Evolutionary conservation across 1,284 basidiomycete genomes (phyloP).

Genomic region (Ganoderma meredithae): DNA sequence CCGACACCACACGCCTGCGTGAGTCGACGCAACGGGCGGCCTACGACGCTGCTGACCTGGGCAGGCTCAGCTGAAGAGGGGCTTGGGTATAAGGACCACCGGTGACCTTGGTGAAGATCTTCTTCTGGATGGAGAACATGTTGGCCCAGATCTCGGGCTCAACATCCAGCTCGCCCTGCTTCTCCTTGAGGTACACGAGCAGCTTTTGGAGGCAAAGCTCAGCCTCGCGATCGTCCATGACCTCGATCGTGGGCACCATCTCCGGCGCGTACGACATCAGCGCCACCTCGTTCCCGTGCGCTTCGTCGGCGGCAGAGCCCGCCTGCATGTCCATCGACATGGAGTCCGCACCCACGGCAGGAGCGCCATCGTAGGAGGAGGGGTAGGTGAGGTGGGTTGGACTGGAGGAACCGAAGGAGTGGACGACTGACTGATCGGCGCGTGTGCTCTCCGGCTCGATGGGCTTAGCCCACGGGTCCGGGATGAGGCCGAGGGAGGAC

Average conservation of each 20-base stretch:
- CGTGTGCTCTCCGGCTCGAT: constrained; percentile 11
- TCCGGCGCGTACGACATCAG: constrained; percentile 1
- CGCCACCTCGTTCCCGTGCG: not conserved
- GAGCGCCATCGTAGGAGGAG: constrained; percentile 9
- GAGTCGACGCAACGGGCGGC: not conserved
- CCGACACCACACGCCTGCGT: constrained; percentile 8
- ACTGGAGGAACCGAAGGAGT: constrained; percentile 2
- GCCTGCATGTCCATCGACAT: not conserved
- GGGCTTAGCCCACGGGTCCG: constrained; percentile 16
- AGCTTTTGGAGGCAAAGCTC: constrained; percentile 28
- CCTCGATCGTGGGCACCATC: constrained; percentile 10
- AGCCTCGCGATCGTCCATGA: constrained; percentile 20
- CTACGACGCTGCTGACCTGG: constrained; percentile 14
- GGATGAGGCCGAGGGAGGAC: constrained; percentile 17
- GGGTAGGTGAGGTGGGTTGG: constrained; percentile 15
- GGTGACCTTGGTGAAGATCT: constrained; percentile 25
- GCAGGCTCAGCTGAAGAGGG: constrained; percentile 7
- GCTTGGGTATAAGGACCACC: constrained; percentile 21
- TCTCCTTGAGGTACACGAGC: constrained; percentile 24
- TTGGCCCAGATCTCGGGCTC: constrained; percentile 19
- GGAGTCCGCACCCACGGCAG: not conserved
- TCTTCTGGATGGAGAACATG: constrained; percentile 26
- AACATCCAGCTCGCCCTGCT: constrained; percentile 22
- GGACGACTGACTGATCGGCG: constrained; percentile 11
- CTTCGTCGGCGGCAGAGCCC: not conserved